Evolutionary conservation across 208 protist genomes (phyloP), one percentile per base, ranked within the genome.

Genomic region (Leishmania tarentolae): DNA sequence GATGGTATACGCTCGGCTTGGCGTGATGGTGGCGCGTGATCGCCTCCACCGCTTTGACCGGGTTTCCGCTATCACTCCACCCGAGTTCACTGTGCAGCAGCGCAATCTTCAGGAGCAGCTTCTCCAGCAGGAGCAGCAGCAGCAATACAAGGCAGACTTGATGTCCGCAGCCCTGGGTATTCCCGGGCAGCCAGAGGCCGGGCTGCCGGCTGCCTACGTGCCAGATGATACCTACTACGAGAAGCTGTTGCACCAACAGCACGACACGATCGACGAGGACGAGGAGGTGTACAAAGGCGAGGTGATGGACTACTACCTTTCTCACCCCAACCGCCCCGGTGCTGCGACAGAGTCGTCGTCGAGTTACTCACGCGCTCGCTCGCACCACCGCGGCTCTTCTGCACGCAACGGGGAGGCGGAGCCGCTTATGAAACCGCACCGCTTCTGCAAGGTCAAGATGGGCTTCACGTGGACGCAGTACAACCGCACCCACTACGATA

Each of bases 401-500:
- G 56, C 24, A 61, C 56, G 75, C 57, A 57, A 83, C n/a, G 42
- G 61, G 31, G 66, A 80, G 56, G 46, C 59, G 63, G 81, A 79
- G 72, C 72, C 56, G 66, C 87, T 97, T 15, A 80, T 97, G 79
- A 99, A 99, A 90, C 99, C 99, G 37, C 90, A 98, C 61, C 99
- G 98, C 84, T 99, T 99, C 92, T 99, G 99, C 90, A 98, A 99
- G 71, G 98, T 99, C 28, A 97, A 99, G 87, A 99, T 97, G 2
- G 99, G 99, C 37, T 99, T 98, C 86, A 98, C 99, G 79, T 99
- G 98, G 97, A 99, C 98, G 61, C 96, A 97, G 88, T 99, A 99
- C 92, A 99, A 99, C 85, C 94, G 98, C 81, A 99, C 98, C 63
- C 99, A 99, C 86, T 99, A 99, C 87, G 97, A 99, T 88, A 85